A percentile compares a stretch with the other conserved stretches of the same genome.
These are phyloP conservation scores for Tolypocladium nubicola DNA, from an alignment of 2,329 filamentous ascomycete genomes.

Conservation along the genomic window DNA sequence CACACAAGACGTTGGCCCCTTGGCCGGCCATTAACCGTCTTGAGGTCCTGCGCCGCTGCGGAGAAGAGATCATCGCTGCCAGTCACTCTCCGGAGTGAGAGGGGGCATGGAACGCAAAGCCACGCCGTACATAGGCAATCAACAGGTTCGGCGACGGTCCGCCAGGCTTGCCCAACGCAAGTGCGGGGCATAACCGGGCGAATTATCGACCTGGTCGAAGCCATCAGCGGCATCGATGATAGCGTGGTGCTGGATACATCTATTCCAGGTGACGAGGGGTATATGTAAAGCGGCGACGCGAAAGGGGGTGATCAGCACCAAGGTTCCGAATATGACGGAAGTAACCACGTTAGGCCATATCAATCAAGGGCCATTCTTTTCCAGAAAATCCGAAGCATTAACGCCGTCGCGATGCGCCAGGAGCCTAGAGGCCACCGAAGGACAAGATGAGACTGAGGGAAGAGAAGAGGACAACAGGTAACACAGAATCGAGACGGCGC, in stretches of 20 bases:
- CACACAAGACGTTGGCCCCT: not conserved
- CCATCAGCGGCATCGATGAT: not conserved
- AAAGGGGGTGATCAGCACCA: not conserved
- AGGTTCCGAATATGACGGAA: not conserved
- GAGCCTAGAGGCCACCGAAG: not conserved
- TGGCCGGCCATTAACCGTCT: not conserved
- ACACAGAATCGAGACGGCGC: not conserved
- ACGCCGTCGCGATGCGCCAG: constrained; percentile 6
- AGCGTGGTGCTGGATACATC: not conserved
- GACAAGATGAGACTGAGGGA: not conserved
- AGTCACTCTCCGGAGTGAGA: not conserved
- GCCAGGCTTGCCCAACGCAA: too few species aligned
- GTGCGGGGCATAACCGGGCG: too few species aligned
- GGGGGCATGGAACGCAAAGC: not conserved
- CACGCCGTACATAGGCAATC: not conserved
- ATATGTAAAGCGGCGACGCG: not conserved
- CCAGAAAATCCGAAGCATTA: constrained; percentile 1
- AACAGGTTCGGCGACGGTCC: not conserved
- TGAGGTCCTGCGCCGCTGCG: not conserved
- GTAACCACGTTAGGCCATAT: not conserved
- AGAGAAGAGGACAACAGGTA: not conserved
- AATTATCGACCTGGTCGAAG: not conserved
- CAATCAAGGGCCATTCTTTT: not conserved
- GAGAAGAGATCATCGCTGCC: not conserved
- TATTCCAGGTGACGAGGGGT: not conserved